Evolutionary conservation across 1,284 basidiomycete species (phyloP).

Genomic region (Trametes polyzona): DNA sequence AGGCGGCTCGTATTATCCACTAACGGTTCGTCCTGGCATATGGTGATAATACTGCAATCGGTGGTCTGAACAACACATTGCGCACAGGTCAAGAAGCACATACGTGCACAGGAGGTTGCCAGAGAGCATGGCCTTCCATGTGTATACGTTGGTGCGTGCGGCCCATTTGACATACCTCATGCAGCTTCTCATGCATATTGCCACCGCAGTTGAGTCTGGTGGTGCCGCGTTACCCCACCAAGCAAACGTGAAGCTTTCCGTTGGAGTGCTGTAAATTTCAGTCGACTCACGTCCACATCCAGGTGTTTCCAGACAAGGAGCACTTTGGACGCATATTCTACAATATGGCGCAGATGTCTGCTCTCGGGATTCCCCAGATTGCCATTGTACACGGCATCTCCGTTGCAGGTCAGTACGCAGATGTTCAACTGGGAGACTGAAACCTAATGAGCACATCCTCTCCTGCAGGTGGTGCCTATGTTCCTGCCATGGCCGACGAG

Average conservation of each 20-base stretch:
- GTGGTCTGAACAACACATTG: slow-evolving; percentile 4
- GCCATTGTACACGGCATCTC: slow-evolving; percentile 94
- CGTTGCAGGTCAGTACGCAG: slow-evolving; percentile 71
- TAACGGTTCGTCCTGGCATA: slow-evolving; percentile 67
- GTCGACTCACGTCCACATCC: slow-evolving; percentile 12
- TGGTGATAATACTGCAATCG: background rate
- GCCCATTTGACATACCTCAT: background rate
- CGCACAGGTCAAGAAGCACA: slow-evolving; percentile 88
- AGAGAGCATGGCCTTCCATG: slow-evolving; percentile 90
- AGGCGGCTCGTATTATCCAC: slow-evolving; percentile 91
- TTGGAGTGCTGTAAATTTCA: background rate
- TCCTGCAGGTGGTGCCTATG: slow-evolving; percentile 86
- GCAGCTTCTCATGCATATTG: background rate
- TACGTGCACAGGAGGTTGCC: slow-evolving; percentile 93
- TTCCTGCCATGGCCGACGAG: slow-evolving; percentile 96
- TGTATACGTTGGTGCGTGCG: slow-evolving; percentile 78
- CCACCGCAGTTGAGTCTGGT: slow-evolving; percentile 80
- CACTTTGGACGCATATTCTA: slow-evolving; percentile 98
- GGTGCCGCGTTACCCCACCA: slow-evolving; percentile 93
- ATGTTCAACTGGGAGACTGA: too few relatives aligned
- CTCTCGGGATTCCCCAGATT: slow-evolving; percentile 89
- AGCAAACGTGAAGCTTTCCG: slow-evolving; percentile 65
- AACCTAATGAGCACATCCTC: background rate
- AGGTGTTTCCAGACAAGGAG: slow-evolving; percentile 85
- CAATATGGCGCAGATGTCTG: slow-evolving; percentile 96